Conservation (phyloP, 495 filamentous ascomycete species). For the Hypoxylon subgilvum region DNA sequence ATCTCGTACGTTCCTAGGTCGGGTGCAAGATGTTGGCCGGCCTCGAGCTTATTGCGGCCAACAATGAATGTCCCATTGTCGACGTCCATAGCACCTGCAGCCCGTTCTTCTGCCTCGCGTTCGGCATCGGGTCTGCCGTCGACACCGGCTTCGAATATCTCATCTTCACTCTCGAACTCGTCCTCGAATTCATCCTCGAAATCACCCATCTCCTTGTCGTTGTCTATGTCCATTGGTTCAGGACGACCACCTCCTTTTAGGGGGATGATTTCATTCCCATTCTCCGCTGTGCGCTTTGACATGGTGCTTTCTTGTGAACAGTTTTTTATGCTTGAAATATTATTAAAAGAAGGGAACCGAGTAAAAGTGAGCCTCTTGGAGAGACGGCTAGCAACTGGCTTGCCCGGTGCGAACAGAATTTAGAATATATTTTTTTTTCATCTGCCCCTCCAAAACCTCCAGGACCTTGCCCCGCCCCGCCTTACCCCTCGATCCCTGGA, state of each 20-base stretch:
- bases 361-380: neutral
- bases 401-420: neutral
- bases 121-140: slow-evolving; percentile 93
- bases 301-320: slow-evolving; percentile 51
- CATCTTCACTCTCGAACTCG: slow-evolving; percentile 95
- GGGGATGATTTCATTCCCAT: slow-evolving; percentile 58
- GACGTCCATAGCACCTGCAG: slow-evolving; percentile 82
- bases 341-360: neutral
- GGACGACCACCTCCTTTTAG: slow-evolving; percentile 75
- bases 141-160: slow-evolving; percentile 91
- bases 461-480: too few species aligned
- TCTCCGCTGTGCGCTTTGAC: slow-evolving; percentile 72
- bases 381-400: neutral
- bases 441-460: slow-evolving; percentile 23
- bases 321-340: neutral
- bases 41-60: slow-evolving; percentile 81
- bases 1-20: slow-evolving; percentile 93
- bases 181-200: slow-evolving; percentile 98
- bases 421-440: slow-evolving; percentile 21
- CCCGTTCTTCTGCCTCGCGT: slow-evolving; percentile 81
- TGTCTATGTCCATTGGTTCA: slow-evolving; percentile 58
- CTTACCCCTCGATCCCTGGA: slow-evolving; percentile 44
- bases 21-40: slow-evolving; percentile 87
- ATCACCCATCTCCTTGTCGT: slow-evolving; percentile 75
- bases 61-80: slow-evolving; percentile 90